Percentiles rank a stretch among this genome's conserved stretches.
Evolutionary conservation across 2,329 filamentous ascomycete species (phyloP).

Genomic region (Colletotrichum sp.): DNA sequence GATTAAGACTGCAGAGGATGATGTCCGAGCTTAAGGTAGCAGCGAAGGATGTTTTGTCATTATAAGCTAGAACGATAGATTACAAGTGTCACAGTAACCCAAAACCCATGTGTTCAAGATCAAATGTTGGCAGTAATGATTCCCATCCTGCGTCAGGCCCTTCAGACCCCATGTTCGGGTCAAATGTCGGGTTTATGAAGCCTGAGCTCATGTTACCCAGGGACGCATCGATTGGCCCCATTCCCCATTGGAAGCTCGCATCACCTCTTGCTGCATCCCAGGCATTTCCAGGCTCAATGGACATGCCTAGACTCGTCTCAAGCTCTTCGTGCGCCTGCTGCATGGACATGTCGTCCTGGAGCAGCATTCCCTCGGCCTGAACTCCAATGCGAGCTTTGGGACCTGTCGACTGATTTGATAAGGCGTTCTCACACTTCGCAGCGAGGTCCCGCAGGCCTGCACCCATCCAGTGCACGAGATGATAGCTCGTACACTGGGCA

Average conservation of each 20-base stretch:
- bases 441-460: neutral
- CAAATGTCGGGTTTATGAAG: neutral
- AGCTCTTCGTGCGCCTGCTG: neutral
- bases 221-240: neutral
- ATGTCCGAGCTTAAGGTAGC: neutral
- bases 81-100: neutral
- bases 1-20: constrained; percentile 34
- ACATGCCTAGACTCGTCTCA: neutral
- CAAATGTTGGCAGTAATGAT: neutral
- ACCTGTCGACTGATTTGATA: neutral
- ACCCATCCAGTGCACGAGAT: neutral
- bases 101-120: neutral
- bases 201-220: neutral
- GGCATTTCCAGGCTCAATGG: neutral
- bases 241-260: neutral
- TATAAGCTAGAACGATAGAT: neutral
- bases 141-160: neutral
- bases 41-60: neutral
- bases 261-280: neutral
- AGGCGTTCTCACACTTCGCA: neutral
- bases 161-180: neutral
- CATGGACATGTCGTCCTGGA: neutral
- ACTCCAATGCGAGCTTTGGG: neutral
- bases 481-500: neutral
- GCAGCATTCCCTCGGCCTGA: rapidly evolving